A percentile compares a stretch with the other conserved stretches of the same genome.
These are phyloP conservation scores for Suzukiozyma palmioleophila DNA, from an alignment of 1,139 yeast species.

Conservation along the genomic window DNA sequence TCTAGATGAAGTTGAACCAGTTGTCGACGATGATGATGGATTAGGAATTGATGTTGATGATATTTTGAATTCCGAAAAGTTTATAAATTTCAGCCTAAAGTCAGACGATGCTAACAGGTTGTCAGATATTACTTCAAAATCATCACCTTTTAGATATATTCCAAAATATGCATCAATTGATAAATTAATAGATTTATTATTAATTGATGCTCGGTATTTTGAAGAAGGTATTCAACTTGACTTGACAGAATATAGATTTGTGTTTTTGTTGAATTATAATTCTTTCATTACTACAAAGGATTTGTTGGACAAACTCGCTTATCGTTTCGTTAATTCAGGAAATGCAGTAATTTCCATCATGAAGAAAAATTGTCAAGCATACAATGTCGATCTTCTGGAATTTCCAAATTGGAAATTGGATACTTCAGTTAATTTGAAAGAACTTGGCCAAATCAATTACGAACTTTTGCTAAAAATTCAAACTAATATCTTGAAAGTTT, in stretches of 20 bases:
- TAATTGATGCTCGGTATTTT: slow-evolving; percentile 37
- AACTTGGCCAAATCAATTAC: slow-evolving; percentile 47
- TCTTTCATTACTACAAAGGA: slow-evolving; percentile 42
- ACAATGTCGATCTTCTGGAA: slow-evolving; percentile 10
- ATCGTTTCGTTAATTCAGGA: slow-evolving; percentile 42
- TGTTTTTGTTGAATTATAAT: slow-evolving; percentile 40
- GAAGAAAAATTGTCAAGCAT: slow-evolving; percentile 21
- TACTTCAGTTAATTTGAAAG: slow-evolving; percentile 29
- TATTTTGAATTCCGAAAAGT: slow-evolving; percentile 39
- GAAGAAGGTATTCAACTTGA: slow-evolving; percentile 37
- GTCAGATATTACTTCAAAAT: slow-evolving; percentile 12
- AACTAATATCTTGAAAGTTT: slow-evolving; percentile 74
- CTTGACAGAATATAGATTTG: slow-evolving; percentile 41
- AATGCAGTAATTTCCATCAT: slow-evolving; percentile 46
- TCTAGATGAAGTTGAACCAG: slow-evolving; percentile 18
- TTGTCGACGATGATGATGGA: slow-evolving; percentile 29
- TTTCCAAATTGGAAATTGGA: slow-evolving; percentile 57
- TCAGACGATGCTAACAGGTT: slow-evolving; percentile 6
- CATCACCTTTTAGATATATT: slow-evolving; percentile 12
- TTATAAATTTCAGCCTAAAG: slow-evolving; percentile 28
- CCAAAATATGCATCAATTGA: slow-evolving; percentile 43
- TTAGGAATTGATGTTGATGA: slow-evolving; percentile 46
- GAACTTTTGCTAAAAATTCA: slow-evolving; percentile 67
- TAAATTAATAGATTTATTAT: slow-evolving; percentile 37
- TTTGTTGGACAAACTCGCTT: slow-evolving; percentile 39